Evolutionary conservation across 345 rosid species (phyloP).

Genomic region (Heritiera littoralis): DNA sequence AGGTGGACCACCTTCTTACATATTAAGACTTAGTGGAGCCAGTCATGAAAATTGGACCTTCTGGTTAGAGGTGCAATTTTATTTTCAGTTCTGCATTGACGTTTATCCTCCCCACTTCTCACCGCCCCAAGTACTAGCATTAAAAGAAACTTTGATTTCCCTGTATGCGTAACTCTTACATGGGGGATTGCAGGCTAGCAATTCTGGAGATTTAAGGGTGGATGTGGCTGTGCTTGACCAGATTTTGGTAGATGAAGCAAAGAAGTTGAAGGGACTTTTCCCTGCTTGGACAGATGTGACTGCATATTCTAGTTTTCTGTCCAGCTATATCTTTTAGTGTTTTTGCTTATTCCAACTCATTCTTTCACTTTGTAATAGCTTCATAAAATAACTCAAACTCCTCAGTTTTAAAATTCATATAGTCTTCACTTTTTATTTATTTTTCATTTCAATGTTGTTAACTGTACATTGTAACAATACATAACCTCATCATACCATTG

Average conservation of each 20-base stretch:
- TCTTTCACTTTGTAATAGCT: too few relatives aligned
- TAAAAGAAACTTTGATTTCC: neutral
- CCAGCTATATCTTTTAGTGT: constrained; percentile 62
- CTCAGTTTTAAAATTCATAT: too few relatives aligned
- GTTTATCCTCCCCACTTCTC: neutral
- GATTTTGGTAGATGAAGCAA: constrained; percentile 53
- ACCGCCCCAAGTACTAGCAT: neutral
- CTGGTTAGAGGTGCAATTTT: constrained; percentile 77
- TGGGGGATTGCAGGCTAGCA: constrained; percentile 52
- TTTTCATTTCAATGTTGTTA: too few relatives aligned
- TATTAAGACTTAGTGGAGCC: constrained; percentile 77
- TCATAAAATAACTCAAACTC: too few relatives aligned
- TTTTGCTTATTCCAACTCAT: neutral
- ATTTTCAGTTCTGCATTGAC: neutral
- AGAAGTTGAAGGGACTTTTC: constrained; percentile 64
- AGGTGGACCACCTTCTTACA: constrained; percentile 84
- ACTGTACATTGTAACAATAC: too few relatives aligned
- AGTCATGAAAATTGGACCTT: constrained; percentile 78
- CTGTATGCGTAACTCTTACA: neutral
- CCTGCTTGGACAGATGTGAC: constrained; percentile 85
- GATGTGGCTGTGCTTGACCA: constrained; percentile 89
- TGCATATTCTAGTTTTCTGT: constrained; percentile 69
- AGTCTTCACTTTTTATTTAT: too few relatives aligned
- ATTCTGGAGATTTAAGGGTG: constrained; percentile 53
- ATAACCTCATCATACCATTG: too few relatives aligned